Evolutionary conservation across 2,329 filamentous ascomycete species (phyloP), one percentile per base, ranked within the genome.

Genomic region (Penicillium sp.): DNA sequence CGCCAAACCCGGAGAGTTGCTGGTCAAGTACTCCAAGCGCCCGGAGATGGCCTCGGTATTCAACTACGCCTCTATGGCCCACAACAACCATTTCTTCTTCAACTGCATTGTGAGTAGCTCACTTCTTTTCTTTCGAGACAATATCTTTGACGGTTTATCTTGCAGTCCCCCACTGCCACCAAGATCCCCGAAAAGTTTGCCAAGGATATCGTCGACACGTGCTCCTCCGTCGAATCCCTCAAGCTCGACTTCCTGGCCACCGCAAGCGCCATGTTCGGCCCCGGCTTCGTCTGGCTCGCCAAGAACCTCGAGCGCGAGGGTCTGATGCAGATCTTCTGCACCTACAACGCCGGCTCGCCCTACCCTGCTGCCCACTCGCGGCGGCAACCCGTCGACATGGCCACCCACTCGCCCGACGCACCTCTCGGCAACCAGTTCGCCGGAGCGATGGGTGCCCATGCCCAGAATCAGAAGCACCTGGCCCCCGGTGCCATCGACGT

Each of bases 251-350:
- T 98, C 72, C 72, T 93, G 65, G 77, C 84, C 57, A 95, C 87
- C 35, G 92, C 92, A 50, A 79, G 82, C 59, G 81, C 84, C 74
- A 96, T 97, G 90, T 97, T 98, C 75, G 93, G 92, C 47, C 91
- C 92, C 0, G 93, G 93, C 57, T 97, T 95, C 74, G 87, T 97
- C 67, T 98, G 93, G 93, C 84, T 98, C 54, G 88, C 96, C 64
- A 82, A 82, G 72, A 66, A 67, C 57, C 64, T 69, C 18, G 72
- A 73, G 46, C 66, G 69, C 49, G 66, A 76, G 23, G 71, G 75
- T 28, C 78, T 72, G 46, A 70, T 76, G 63, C 83, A 84, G 63
- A 81, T 98, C 65, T 79, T 98, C 50, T 80, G 83, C 61, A 98
- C 93, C 49, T 98, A 97, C 77, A 82, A 91, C 53, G 91, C 92